phyloP scores from a whole-genome alignment of 192 early-diverging fungal species.

The Oehlia diaphana region DNA sequence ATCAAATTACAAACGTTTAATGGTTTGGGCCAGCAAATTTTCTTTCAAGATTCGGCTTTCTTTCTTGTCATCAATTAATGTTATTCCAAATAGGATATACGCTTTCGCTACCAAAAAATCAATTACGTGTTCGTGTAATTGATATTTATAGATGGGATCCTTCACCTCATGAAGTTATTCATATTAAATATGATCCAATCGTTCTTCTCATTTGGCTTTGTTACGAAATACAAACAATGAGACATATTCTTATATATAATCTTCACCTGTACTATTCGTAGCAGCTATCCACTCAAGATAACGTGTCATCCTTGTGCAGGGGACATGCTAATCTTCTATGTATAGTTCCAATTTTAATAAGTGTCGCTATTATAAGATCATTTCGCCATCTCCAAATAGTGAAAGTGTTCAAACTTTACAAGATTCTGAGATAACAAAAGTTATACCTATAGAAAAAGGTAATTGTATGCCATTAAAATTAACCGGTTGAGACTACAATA shows the following conservation, averaged over 20 bases:
- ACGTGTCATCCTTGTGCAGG: conserved; percentile 26
- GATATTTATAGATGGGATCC: conserved; percentile 80
- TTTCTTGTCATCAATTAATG: not conserved
- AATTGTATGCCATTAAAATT: conserved; percentile 88
- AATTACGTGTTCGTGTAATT: conserved; percentile 69
- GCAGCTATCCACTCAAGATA: conserved; percentile 24
- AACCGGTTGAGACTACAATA: conserved; percentile 88
- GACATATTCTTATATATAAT: conserved; percentile 73
- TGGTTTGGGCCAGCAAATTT: too few relatives aligned
- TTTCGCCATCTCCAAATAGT: not conserved
- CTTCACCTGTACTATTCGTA: conserved; percentile 39
- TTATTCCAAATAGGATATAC: not conserved
- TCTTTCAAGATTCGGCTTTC: not conserved
- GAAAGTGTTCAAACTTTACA: not conserved
- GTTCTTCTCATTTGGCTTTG: conserved; percentile 83
- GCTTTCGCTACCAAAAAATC: not conserved
- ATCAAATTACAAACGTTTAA: too few relatives aligned
- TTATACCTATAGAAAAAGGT: conserved; percentile 68
- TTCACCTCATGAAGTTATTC: conserved; percentile 77
- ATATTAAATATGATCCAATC: conserved; percentile 94
- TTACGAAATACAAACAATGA: conserved; percentile 76
- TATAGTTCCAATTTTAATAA: conserved; percentile 28
- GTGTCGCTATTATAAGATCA: conserved; percentile 13
- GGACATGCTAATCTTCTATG: conserved; percentile 25
- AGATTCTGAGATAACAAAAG: conserved; percentile 39